Evolutionary conservation across 2,329 filamentous ascomycete genomes (phyloP), one percentile per base, ranked within the genome.

Genomic region (Zasmidium angulare): DNA sequence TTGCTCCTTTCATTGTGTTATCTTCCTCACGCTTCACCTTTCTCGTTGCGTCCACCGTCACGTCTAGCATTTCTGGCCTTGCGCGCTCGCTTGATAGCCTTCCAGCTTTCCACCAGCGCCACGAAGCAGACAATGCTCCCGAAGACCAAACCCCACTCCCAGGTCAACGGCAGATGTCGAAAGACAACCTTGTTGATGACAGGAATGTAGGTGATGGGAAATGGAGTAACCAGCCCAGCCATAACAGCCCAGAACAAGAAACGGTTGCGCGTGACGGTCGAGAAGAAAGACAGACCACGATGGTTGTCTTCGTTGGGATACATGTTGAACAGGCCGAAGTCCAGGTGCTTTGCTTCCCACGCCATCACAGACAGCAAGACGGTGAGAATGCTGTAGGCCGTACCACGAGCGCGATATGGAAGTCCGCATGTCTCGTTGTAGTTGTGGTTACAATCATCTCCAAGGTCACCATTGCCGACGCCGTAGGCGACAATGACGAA

Each of bases 331-430:
- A 79, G 67, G 7, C 72, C 73, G 48, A 76, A 74, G 14, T 74
- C 71, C 36, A 79, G 76, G 59, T 79, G 76, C 63, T 79, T 79
- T 58, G 79, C 77, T 66, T 80, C 77, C 77, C 77, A 79, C 1
- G 78, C 78, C n/a, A 77, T 79, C 63, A 79, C 71, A 21, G 78
- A 76, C 10, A 79, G 72, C 0, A 79, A 68, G 2, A 77, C 73
- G 0, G 78, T 79, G 12, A 80, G 75, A 20, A 76, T 77, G 0
- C 74, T 72, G 69, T 78, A 80, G 0, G 77, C 77, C 0, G 78
- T 79, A 1, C 76, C 77, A 20, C 78, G 73, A 3, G 77, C 77
- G 20, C 77, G 76, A 68, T 77, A 80, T 0, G 77, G 75, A 2
- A 76, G 69, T 31, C 71, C 73, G 55, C 78, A 80, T 1, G 72